Percentiles rank a stretch among this genome's conserved stretches.
phyloP scores from a whole-genome alignment of 331 rosid species.

The Malus hybrid region DNA sequence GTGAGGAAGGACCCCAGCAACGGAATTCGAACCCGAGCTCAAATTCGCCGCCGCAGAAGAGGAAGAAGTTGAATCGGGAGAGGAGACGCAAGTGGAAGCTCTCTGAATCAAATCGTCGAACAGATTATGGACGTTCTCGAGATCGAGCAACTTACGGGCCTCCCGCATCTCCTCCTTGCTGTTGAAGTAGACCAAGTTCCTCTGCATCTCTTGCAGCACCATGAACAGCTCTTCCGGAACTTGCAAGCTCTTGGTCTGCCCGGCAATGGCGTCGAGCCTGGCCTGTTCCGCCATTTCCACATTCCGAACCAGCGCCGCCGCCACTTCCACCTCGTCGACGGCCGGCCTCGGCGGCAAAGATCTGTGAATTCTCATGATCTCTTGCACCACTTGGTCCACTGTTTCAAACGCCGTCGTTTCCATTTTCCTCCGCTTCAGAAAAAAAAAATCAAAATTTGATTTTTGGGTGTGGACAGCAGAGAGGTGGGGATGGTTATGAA shows the following conservation, averaged over 20 bases:
- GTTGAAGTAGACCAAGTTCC: constrained; percentile 37
- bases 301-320: constrained; percentile 40
- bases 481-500: not conserved
- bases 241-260: constrained; percentile 34
- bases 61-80: constrained; percentile 7
- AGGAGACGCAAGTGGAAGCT: constrained; percentile 60
- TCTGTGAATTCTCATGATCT: constrained; percentile 76
- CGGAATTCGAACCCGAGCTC: constrained; percentile 17
- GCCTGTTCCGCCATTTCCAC: constrained; percentile 60
- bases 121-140: constrained; percentile 52
- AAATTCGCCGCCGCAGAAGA: not conserved
- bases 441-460: not conserved
- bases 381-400: constrained; percentile 54
- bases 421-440: constrained; percentile 18
- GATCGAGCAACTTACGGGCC: constrained; percentile 62
- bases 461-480: not conserved
- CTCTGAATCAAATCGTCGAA: constrained; percentile 75
- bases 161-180: constrained; percentile 62
- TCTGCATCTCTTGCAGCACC: constrained; percentile 68
- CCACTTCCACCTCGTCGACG: constrained; percentile 79
- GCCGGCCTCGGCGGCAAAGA: constrained; percentile 60
- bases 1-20: constrained; percentile 6
- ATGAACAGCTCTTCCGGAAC: constrained; percentile 71
- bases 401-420: constrained; percentile 39
- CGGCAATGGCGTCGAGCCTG: constrained; percentile 46